Evolutionary conservation across 345 rosid genomes (phyloP), one percentile per base, ranked within the genome.

Genomic region (Dipteronia sinensis): DNA sequence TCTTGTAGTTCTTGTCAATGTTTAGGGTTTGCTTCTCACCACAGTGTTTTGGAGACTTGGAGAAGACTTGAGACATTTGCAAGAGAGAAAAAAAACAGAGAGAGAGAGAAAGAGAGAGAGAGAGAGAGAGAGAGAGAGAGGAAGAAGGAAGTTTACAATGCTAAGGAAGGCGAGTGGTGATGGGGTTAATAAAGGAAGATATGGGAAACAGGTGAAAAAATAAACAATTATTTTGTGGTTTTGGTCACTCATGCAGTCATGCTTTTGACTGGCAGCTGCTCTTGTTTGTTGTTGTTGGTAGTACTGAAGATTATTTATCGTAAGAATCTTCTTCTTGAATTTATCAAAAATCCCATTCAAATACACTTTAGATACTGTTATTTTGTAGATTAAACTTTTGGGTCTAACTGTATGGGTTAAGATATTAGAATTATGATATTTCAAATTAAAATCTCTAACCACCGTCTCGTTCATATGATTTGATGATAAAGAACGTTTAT

Each of bases 1-100:
- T 95, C 88, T 90, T 95, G 86, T 74, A 76, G 73, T 85, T 86
- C 12, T 81, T 82, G 34, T 82, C 61, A 61, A 79, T 67, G 86
- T 71, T 80, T 16, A 83, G 59, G 74, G 78, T 86, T 85, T 76
- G 77, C 23, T 84, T 86, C 29, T 78, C 65, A 55, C 89, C 95
- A 20, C 98, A 95, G 85, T 93, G 94, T 78, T 89, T 87, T 16
- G 98, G 98, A 72, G 98, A 90, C 68, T 81, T 80, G 78, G 42
- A 71, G 61, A 44, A 22, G 81, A 83, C 27, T 81, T 44, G 89
- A 90, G 97, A 93, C 99, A 95, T 95, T 90, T 88, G 88, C 83
- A 74, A 69, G 29, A 19, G 19, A 58, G 56, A 16, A 38, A 29
- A 23, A 23, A 47, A 20, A 7, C 65, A 34, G 75, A 65, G 17